Evolutionary conservation across 2,329 filamentous ascomycete species (phyloP).

Genomic region (Penicillium sp.): DNA sequence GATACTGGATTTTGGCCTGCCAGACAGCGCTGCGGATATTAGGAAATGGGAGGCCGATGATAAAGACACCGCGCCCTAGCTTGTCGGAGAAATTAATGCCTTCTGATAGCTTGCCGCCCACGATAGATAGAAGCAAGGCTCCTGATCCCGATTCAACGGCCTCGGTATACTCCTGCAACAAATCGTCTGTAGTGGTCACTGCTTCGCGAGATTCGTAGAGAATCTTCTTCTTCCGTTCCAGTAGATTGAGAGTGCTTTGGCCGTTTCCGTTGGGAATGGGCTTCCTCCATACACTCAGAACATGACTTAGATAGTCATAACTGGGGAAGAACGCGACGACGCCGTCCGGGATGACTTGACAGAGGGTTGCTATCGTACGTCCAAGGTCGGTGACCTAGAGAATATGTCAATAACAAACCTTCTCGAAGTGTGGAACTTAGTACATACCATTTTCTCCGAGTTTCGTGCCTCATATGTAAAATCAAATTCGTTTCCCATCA

Average conservation of each 20-base stretch:
- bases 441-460: slow-evolving; percentile 52
- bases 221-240: slow-evolving; percentile 36
- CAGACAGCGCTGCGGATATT: slow-evolving; percentile 84
- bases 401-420: slow-evolving; percentile 4
- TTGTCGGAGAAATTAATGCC: slow-evolving; percentile 96
- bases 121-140: slow-evolving; percentile 76
- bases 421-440: background rate
- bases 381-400: slow-evolving; percentile 61
- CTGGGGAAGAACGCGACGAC: slow-evolving; percentile 93
- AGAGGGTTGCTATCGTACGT: slow-evolving; percentile 60
- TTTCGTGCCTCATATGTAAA: slow-evolving; percentile 76
- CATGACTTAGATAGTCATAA: slow-evolving; percentile 77
- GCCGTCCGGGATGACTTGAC: slow-evolving; percentile 70
- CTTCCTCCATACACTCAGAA: slow-evolving; percentile 55
- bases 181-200: slow-evolving; percentile 50
- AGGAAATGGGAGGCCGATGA: slow-evolving; percentile 88
- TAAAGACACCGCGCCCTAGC: slow-evolving; percentile 77
- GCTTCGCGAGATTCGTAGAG: slow-evolving; percentile 47
- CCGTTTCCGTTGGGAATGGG: slow-evolving; percentile 22
- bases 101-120: slow-evolving; percentile 90
- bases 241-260: slow-evolving; percentile 24
- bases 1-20: slow-evolving; percentile 82
- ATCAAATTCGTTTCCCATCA: slow-evolving; percentile 56
- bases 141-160: slow-evolving; percentile 58
- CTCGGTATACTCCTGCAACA: slow-evolving; percentile 63